Conservation (phyloP, 306 rosid species). For the Macrotyloma uniflorum region DNA sequence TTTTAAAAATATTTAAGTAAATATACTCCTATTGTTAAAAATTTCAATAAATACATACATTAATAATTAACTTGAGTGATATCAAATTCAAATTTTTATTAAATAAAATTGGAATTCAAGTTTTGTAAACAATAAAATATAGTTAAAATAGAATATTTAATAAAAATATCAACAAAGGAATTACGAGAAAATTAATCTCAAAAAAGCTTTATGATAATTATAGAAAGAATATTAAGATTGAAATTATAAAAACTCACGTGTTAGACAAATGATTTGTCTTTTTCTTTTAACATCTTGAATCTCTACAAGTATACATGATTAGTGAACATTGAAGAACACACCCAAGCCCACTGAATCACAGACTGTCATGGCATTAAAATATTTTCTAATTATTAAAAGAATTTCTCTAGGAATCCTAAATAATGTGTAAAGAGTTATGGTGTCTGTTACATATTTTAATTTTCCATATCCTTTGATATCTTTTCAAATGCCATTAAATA, state of each 20-base stretch:
- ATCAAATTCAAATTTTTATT: no score
- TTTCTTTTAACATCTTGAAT: not conserved
- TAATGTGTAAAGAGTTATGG: not conserved
- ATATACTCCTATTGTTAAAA: not conserved
- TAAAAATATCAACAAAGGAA: no score
- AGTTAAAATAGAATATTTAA: no score
- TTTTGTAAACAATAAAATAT: no score
- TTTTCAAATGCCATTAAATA: not conserved
- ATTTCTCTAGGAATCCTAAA: conserved; percentile 4
- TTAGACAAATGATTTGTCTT: conserved; percentile 25
- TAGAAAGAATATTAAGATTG: not conserved
- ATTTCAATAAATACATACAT: not conserved
- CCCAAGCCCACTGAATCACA: not conserved
- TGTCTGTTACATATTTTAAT: not conserved
- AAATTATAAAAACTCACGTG: not conserved
- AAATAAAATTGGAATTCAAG: no score
- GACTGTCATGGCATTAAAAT: conserved; percentile 4
- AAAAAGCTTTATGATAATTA: no score
- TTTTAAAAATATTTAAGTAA: no score
- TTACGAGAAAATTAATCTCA: no score
- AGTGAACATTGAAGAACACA: not conserved
- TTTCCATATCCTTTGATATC: not conserved
- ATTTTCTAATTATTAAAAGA: not conserved
- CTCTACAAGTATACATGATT: not conserved
- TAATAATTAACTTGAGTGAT: no score